A percentile compares a stretch with the other conserved stretches of the same genome.
Evolutionary conservation across 2,329 filamentous ascomycete species (phyloP).

Genomic region (Aspergillus tubingensis): DNA sequence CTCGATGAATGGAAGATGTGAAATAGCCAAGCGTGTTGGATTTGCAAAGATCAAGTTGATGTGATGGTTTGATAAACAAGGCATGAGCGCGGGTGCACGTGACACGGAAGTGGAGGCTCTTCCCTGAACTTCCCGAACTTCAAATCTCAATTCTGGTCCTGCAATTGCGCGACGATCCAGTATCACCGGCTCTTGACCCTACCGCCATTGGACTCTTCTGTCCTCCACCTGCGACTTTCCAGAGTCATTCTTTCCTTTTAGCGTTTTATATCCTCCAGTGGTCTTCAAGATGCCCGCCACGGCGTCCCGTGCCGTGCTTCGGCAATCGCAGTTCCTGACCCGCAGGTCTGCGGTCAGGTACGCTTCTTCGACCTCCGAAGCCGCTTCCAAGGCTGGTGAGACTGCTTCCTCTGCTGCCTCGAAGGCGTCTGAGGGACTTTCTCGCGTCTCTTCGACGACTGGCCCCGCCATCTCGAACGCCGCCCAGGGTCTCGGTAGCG

Average conservation of each 20-base stretch:
- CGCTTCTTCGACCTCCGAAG: constrained; percentile 49
- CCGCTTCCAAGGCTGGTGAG: constrained; percentile 49
- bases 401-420: constrained; percentile 44
- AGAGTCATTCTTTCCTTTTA: constrained; percentile 31
- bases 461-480: constrained; percentile 75
- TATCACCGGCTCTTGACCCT: constrained; percentile 31
- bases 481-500: constrained; percentile 65
- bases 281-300: constrained; percentile 46
- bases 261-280: constrained; percentile 28
- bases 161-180: constrained; percentile 36
- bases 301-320: constrained; percentile 47
- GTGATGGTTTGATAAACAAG: constrained; percentile 5
- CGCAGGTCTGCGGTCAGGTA: constrained; percentile 50
- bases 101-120: constrained; percentile 22
- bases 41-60: background rate
- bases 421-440: constrained; percentile 81
- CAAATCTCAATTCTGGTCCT: constrained; percentile 43
- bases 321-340: constrained; percentile 51
- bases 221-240: constrained; percentile 33
- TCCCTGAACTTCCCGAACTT: constrained; percentile 47
- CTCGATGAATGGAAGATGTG: background rate
- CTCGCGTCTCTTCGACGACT: constrained; percentile 76
- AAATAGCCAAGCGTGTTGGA: background rate
- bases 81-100: constrained; percentile 15
- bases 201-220: constrained; percentile 44